Evolutionary conservation across 768 basidiomycete genomes (phyloP).

Genomic region (Neoboletus subvelutipes): DNA sequence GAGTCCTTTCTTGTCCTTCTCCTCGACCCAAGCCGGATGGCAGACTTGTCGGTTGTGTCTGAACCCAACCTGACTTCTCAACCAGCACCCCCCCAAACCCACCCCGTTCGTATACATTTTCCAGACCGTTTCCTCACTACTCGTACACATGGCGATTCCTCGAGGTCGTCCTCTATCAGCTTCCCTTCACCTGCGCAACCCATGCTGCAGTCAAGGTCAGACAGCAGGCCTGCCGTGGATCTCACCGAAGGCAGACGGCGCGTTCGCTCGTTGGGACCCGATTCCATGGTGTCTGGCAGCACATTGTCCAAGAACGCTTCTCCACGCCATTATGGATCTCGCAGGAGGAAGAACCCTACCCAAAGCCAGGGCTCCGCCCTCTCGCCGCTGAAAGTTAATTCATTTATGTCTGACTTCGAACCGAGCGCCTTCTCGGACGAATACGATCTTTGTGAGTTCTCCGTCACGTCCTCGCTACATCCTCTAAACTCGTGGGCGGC

Average conservation of each 20-base stretch:
- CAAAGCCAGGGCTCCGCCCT: slow-evolving; percentile 15
- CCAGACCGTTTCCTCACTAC: slow-evolving; percentile 31
- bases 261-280: slow-evolving; percentile 22
- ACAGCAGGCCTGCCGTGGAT: slow-evolving; percentile 9
- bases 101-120: slow-evolving; percentile 34
- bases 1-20: not conserved
- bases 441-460: slow-evolving; percentile 69
- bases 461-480: slow-evolving; percentile 2
- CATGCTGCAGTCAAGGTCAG: slow-evolving; percentile 15
- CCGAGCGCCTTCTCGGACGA: slow-evolving; percentile 64
- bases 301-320: slow-evolving; percentile 17
- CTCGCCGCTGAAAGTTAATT: slow-evolving; percentile 29
- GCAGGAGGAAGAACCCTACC: slow-evolving; percentile 17
- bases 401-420: slow-evolving; percentile 34
- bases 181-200: slow-evolving; percentile 17
- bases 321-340: slow-evolving; percentile 17
- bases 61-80: slow-evolving; percentile 18
- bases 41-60: slow-evolving; percentile 26
- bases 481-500: slow-evolving; percentile 12
- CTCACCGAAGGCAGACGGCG: slow-evolving; percentile 19
- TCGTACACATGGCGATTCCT: slow-evolving; percentile 28
- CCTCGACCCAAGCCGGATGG: slow-evolving; percentile 24
- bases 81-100: slow-evolving; percentile 12
- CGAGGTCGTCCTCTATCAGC: slow-evolving; percentile 33
- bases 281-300: slow-evolving; percentile 14